Base-by-base conservation (phyloP, 441 rosid genomes). In the Manihot esculenta region DNA sequence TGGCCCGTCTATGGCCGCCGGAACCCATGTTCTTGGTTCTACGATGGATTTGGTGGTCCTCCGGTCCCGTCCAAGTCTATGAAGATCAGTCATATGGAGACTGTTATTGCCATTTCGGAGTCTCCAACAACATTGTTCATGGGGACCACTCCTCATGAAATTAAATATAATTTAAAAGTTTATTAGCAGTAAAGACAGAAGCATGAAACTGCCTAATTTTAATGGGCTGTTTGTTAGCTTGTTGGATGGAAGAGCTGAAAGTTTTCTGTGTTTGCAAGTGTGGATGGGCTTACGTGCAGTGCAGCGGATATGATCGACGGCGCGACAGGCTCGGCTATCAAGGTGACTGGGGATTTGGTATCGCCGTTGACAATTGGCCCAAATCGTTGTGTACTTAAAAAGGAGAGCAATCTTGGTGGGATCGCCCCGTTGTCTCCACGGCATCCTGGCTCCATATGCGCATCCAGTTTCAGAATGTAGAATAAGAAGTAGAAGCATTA, bases 361-460 rank as follows among this genome's bases (percentile, higher is more conserved):
- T 20, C 47, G 30, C 59, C 13, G 67, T 76, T 77, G 76, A 79
- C 78, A 75, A 73, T 60, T 73, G 44, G 62, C 66, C 59, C 74
- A 5, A 64, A 53, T 64, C 57, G 59, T 45, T 53, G 54, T 81
- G 88, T 79, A 74, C 30, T 53, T 50, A 58, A 67, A 83, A 82
- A 81, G 81, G 55, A 53, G 7, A 79, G 78, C 86, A 71, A 54
- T 70, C 75, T 78, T 54, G 84, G 69, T 74, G 24, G 7, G 13
- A 72, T 74, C 69, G 23, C 74, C 59, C 54, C 85, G 66, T 85
- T 85, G 89, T 83, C 84, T 68, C 73, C 83, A 80, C 76, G 84
- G 74, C 76, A 69, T 70, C 60, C 18, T 38, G 42, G 42, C 42
- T 38, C 42, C 5, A 7, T 38, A 8, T 38, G 42, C 9, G 9